Conservation (phyloP, 176 grass and related monocot genomes). For the Aegilops bicornis region DNA sequence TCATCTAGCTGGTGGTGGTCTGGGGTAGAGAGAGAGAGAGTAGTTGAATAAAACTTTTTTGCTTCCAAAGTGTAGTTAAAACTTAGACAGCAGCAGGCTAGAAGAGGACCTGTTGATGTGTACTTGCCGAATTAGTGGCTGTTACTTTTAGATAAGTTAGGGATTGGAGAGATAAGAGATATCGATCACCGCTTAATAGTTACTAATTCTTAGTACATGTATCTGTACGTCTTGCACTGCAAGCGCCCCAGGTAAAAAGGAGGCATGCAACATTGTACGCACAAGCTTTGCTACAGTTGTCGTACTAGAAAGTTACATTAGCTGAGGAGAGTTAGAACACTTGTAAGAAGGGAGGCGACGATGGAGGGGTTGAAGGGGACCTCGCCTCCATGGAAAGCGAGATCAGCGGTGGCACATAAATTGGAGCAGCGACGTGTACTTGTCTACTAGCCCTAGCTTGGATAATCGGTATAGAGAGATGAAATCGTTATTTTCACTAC, state of each 20-base stretch:
- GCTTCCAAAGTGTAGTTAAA: constrained; percentile 29
- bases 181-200: not conserved
- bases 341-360: constrained; percentile 27
- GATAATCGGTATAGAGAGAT: not conserved
- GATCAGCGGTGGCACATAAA: constrained; percentile 59
- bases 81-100: constrained; percentile 27
- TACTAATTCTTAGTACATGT: not conserved
- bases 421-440: constrained; percentile 30
- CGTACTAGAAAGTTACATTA: not conserved
- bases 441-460: constrained; percentile 14
- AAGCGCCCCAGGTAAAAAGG: constrained; percentile 13
- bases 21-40: not conserved
- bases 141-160: constrained; percentile 36
- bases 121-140: constrained; percentile 32
- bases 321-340: constrained; percentile 17
- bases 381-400: constrained; percentile 37
- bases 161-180: not conserved
- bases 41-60: not conserved
- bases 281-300: not conserved
- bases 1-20: constrained; percentile 18
- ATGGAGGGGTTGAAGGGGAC: constrained; percentile 41
- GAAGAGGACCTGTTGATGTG: constrained; percentile 34
- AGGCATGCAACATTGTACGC: not conserved
- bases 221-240: constrained; percentile 2
- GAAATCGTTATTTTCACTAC: not conserved